Evolutionary conservation across 1,284 basidiomycete species (phyloP).

Genomic region (Paramarasmius palmivorus): DNA sequence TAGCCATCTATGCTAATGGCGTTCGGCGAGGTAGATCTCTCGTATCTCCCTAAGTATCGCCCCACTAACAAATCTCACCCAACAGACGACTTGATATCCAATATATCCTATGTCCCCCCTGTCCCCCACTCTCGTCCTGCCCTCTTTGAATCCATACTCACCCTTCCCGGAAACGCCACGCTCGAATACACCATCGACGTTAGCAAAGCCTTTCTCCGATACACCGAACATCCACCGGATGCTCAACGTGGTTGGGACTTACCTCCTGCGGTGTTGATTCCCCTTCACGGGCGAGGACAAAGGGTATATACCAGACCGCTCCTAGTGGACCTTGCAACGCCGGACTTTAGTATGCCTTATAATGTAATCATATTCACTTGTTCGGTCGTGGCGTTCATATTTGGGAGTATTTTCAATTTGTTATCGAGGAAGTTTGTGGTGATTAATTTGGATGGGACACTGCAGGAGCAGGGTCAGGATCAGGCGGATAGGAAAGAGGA

Average conservation of each 20-base stretch:
- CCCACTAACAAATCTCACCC: conserved; percentile 7
- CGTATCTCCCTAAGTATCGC: conserved; percentile 10
- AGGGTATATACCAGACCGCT: conserved; percentile 81
- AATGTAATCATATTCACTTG: conserved; percentile 98
- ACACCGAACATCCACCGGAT: conserved; percentile 95
- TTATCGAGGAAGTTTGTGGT: conserved; percentile 80
- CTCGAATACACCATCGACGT: conserved; percentile 75
- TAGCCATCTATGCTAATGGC: conserved; percentile 49
- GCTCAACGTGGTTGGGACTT: conserved; percentile 95
- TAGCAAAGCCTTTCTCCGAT: conserved; percentile 85
- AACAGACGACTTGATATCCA: conserved; percentile 58
- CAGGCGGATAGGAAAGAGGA: too few species aligned
- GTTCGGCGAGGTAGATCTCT: conserved; percentile 42
- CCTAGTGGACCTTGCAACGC: conserved; percentile 90
- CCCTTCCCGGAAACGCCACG: conserved; percentile 66
- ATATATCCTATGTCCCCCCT: conserved; percentile 69
- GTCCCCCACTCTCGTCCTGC: conserved; percentile 73
- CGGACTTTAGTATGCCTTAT: conserved; percentile 99
- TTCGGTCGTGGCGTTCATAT: conserved; percentile 89
- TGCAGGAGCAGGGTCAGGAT: too few species aligned
- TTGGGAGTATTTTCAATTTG: conserved; percentile 89
- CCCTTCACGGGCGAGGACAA: conserved; percentile 29
- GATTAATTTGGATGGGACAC: conserved; percentile 33
- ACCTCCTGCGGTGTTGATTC: conserved; percentile 76
- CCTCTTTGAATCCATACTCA: conserved; percentile 72